Evolutionary conservation across 1,139 yeast species (phyloP), one percentile per base, ranked within the genome.

Genomic region (Diutina catenulata): DNA sequence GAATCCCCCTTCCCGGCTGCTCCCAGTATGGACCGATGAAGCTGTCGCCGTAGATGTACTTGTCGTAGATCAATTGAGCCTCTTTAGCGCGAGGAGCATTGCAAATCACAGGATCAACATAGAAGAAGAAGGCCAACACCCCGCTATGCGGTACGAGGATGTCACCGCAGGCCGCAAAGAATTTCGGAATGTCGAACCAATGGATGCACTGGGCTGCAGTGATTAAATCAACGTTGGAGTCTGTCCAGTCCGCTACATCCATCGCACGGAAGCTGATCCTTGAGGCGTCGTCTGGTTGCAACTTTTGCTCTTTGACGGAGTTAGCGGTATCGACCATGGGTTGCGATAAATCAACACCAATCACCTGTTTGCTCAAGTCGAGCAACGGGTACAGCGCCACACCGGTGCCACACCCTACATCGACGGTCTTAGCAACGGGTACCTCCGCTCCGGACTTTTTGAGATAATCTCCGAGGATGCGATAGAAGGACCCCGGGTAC

Each of bases 401-500:
- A 1, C 69, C 69, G 1, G 68, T 59, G 0, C 68, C 69, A 42
- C 69, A 62, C 2, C 69, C 69, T 36, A 63, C 46, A 41, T 63
- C 68, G 39, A 62, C 48, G 2, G 64, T 49, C 13, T 43, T 45
- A 2, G 43, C 39, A 5, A 60, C 42, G 28, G 47, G 44, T 14
- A 47, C 6, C 19, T 36, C 41, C 3, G 42, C 43, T n/a, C n/a
- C n/a, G 4, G n/a, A 13, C 4, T 31, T 15, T 8, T n/a, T 13
- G 3, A 51, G 48, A 41, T 60, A 66, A 1, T 53, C 46, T 22
- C 45, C 43, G n/a, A 82, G 48, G 11, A 58, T 49, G 9, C 62
- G 48, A 48, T 67, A 80, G 47, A 81, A 73, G 2, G 64, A 51
- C 0, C 55, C 48, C 0, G 87, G 84, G 47, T 82, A 83, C 2